Evolutionary conservation across 805 yeast species (phyloP), one percentile per base, ranked within the genome.

Genomic region (Yamadazyma endophytica): DNA sequence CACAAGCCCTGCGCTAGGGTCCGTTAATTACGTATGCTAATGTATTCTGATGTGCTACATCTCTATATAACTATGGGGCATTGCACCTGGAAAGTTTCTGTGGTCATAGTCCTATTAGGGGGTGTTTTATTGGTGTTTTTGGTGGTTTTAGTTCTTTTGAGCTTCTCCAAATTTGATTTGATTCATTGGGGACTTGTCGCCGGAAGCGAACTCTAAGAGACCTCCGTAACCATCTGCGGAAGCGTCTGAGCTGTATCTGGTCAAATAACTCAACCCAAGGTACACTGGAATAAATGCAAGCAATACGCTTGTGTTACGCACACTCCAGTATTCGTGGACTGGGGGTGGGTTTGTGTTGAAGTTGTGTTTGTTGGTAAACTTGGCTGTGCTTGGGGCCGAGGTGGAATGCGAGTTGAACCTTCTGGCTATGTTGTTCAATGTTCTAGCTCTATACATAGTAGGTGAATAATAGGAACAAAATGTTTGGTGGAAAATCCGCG

Each of bases 321-420:
- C 46, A 43, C 56, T 61, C 72, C 72, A 65, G 52, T 65, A 65
- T 39, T 56, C 59, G 42, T 65, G 72, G 30, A 61, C 64, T 30
- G 63, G 70, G 24, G 72, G 72, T 21, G 71, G 71, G 35, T 51
- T 51, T 37, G 53, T 56, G 49, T 65, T 56, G 51, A 65, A 65
- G 47, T 60, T 56, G 50, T 53, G 45, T 36, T 63, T 65, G 54
- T 65, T 65, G 48, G 48, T 59, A 56, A 65, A 65, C 27, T 32
- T 36, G 16, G 46, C 48, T 17, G 42, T 38, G 7, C 47, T 21
- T 9, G 46, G 43, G 21, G 46, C 40, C 17, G 47, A 48, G 8
- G 54, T 29, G 5, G 44, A 37, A 24, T 40, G 44, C 24, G 45
- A 33, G 28, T 38, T 31, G 33, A 41, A 34, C 18, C 37, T 29